Base-by-base conservation (phyloP, 1,284 basidiomycete genomes). In the Athelia sp. region DNA sequence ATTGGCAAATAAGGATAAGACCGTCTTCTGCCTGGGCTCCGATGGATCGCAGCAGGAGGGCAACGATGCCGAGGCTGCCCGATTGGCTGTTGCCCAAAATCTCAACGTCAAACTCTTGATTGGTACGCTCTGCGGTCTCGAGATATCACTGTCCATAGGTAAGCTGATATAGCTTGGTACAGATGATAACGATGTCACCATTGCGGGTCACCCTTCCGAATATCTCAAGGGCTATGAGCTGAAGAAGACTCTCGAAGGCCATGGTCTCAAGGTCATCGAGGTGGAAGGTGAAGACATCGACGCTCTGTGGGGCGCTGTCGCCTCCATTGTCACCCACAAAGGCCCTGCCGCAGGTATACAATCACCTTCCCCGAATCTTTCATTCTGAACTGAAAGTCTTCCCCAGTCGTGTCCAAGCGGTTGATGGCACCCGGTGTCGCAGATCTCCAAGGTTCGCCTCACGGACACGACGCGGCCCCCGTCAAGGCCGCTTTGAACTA, bases 41-140 rank as follows among this genome's bases (percentile, higher is more conserved):
- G 90, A 93, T 61, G 90, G 90, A 18, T 90, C 89, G 10, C 90
- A 92, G 63, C 90, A 93, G 66, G 90, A 93, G 66, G 90, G 90
- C 24, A 86, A 93, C 61, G 89, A 93, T 56, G 90, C 90, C 2
- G 90, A 93, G 64, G 90, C 90, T 26, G 90, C 90, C 13, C 76
- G 90, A 35, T 74, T 93, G 34, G 90, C 90, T 17, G 90, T 91
- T 35, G 89, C 90, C 2, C 83, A 91, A 61, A 68, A 74, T 46
- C 70, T 93, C 52, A 90, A 91, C 62, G 78, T 93, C 64, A 93
- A 93, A 67, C 71, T 93, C 47, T 68, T 93, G 64, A 84, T 93
- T 56, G 36, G 36, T 40, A n/a, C 19, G 36, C 19, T 29, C 26
- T 29, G 26, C 6, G 6, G 6, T 21, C 36, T 40, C n/a, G n/a